Evolutionary conservation across 2,329 filamentous ascomycete genomes (phyloP).

Genomic region (Colletotrichum sojae): DNA sequence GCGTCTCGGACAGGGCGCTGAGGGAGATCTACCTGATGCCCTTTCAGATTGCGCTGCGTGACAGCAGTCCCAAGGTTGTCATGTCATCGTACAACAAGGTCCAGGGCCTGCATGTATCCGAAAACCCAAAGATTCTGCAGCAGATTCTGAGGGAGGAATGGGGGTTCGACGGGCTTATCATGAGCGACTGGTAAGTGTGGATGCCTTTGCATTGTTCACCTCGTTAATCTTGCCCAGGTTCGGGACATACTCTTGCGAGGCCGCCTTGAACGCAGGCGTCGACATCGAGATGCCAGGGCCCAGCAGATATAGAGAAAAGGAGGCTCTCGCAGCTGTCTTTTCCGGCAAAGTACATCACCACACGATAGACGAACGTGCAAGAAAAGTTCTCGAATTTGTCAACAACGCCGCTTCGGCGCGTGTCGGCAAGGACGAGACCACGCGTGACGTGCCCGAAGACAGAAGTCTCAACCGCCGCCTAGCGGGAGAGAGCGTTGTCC

Average conservation of each 20-base stretch:
- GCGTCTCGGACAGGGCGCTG: conserved; percentile 68
- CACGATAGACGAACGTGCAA: conserved; percentile 69
- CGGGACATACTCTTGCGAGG: conserved; percentile 68
- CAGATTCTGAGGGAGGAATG: conserved; percentile 68
- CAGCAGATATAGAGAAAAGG: conserved; percentile 63
- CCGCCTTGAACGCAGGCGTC: conserved; percentile 66
- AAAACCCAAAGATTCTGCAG: conserved; percentile 65
- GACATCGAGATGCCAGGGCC: conserved; percentile 74
- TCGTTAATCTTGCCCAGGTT: conserved; percentile 52
- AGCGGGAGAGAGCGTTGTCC: conserved; percentile 78
- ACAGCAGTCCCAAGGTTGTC: conserved; percentile 65
- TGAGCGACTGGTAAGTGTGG: conserved; percentile 68
- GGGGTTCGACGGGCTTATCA: conserved; percentile 69
- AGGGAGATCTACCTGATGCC: conserved; percentile 72
- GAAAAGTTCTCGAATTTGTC: conserved; percentile 69
- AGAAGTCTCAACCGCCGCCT: conserved; percentile 74
- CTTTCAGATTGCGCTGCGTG: conserved; percentile 70
- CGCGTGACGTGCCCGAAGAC: conserved; percentile 72
- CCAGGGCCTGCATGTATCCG: conserved; percentile 69
- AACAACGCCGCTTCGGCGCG: conserved; percentile 68
- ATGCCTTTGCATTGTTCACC: no score
- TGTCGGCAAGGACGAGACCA: conserved; percentile 68
- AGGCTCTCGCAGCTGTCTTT: conserved; percentile 64
- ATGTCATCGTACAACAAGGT: conserved; percentile 74
- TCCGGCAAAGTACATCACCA: conserved; percentile 69